Evolutionary conservation across 495 filamentous ascomycete species (phyloP).

Genomic region (Pyrenopolyporus hunteri): DNA sequence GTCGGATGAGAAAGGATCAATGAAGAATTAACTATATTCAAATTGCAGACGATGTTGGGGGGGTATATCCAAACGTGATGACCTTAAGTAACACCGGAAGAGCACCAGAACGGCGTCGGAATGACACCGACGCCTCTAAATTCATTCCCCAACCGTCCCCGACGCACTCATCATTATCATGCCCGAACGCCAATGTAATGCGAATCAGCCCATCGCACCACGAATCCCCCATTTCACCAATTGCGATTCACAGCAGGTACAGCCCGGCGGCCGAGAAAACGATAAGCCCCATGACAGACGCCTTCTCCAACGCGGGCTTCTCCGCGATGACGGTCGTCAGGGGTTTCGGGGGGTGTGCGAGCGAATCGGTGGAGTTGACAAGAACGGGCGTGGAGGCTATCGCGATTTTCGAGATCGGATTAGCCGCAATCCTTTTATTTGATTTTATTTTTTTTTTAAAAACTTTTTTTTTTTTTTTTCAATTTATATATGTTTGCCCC

Average conservation of each 20-base stretch:
- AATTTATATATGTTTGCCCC: too few species aligned
- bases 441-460: too few species aligned
- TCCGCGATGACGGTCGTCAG: conserved; percentile 23
- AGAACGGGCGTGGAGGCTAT: conserved; percentile 25
- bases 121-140: conserved; percentile 15
- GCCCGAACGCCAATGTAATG: conserved; percentile 33
- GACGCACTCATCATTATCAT: conserved; percentile 3
- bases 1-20: too few species aligned
- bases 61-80: conserved; percentile 32
- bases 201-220: neutral
- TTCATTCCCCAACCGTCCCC: conserved; percentile 10
- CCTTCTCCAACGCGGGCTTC: conserved; percentile 35
- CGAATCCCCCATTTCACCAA: neutral
- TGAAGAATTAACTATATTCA: conserved; percentile 7
- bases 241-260: conserved; percentile 33
- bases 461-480: too few species aligned
- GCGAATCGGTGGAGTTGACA: conserved; percentile 27
- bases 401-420: neutral
- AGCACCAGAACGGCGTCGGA: too few species aligned
- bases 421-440: conserved; percentile 8
- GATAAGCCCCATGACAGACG: conserved; percentile 43
- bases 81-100: too few species aligned
- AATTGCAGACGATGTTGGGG: conserved; percentile 10
- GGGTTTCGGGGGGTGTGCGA: conserved; percentile 20
- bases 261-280: conserved; percentile 42